These are phyloP conservation scores for Suillus tomentosus DNA, from an alignment of 768 basidiomycete genomes.

Conservation along the genomic window DNA sequence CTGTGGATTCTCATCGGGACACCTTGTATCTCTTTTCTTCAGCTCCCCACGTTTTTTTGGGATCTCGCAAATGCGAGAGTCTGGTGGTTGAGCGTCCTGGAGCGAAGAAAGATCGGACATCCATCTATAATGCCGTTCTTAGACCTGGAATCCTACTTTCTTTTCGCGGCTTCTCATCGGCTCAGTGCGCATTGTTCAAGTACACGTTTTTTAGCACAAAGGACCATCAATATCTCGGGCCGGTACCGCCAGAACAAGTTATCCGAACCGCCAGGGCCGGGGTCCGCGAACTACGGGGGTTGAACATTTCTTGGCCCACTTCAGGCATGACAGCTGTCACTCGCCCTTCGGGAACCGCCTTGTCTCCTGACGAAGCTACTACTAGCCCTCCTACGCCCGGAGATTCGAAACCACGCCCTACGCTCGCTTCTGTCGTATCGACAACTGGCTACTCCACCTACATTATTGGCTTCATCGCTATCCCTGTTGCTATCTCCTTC, in stretches of 20 bases:
- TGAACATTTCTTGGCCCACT: not conserved
- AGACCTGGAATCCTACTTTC: not conserved
- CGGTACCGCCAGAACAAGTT: not conserved
- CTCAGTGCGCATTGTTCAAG: slow-evolving; percentile 3
- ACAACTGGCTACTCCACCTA: not conserved
- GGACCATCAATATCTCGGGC: not conserved
- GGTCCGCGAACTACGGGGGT: not conserved
- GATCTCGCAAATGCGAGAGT: slow-evolving; percentile 3
- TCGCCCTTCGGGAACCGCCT: not conserved
- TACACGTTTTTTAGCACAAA: not conserved
- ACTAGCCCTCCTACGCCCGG: not conserved
- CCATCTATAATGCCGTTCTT: not conserved
- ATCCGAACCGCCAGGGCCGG: not conserved
- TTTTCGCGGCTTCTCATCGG: slow-evolving; percentile 4
- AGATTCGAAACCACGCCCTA: not conserved
- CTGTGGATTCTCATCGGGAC: not conserved
- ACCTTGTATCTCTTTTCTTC: not conserved
- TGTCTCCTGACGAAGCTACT: not conserved
- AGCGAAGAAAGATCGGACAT: not conserved
- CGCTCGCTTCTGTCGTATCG: not conserved
- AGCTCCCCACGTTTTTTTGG: not conserved
- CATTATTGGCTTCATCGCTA: not conserved
- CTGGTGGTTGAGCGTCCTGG: not conserved
- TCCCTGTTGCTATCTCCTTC: not conserved
- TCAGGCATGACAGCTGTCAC: not conserved